Percentiles rank a stretch among this genome's conserved stretches.
Evolutionary conservation across 2,329 filamentous ascomycete genomes (phyloP).

Genomic region (Sarocladiaceae sp.): DNA sequence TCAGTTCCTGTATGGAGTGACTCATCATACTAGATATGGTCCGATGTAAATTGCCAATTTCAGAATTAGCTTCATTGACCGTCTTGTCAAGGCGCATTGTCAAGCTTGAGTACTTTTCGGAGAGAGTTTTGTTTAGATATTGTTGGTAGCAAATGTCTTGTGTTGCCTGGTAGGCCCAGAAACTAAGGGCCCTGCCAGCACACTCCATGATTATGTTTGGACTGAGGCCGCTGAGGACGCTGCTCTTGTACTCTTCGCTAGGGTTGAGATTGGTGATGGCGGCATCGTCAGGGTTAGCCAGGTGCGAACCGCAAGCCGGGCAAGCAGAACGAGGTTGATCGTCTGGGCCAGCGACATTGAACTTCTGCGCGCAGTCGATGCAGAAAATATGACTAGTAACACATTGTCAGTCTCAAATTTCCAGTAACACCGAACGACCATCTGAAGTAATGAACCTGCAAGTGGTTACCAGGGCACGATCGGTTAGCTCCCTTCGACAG

Average conservation of each 20-base stretch:
- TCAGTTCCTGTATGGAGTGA: not conserved
- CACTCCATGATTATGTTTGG: constrained; percentile 85
- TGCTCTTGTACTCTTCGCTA: constrained; percentile 86
- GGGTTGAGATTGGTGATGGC: constrained; percentile 69
- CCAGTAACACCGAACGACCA: not conserved
- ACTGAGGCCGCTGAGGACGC: constrained; percentile 75
- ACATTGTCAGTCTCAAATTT: constrained; percentile 12
- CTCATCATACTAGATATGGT: constrained; percentile 52
- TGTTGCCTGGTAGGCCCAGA: constrained; percentile 82
- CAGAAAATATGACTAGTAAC: constrained; percentile 77
- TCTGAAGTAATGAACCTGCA: constrained; percentile 59
- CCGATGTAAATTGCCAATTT: constrained; percentile 63
- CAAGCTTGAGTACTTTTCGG: constrained; percentile 65
- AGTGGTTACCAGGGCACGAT: constrained; percentile 78
- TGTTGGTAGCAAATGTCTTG: constrained; percentile 83
- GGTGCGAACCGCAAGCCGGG: constrained; percentile 68
- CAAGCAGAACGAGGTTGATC: constrained; percentile 47
- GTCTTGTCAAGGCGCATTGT: constrained; percentile 67
- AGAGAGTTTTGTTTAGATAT: constrained; percentile 65
- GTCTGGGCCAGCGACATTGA: constrained; percentile 51
- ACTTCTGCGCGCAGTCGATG: constrained; percentile 61
- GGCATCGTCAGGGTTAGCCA: constrained; percentile 71
- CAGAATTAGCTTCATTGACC: constrained; percentile 68
- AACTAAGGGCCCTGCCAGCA: constrained; percentile 70
- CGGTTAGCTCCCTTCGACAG: constrained; percentile 65